A percentile compares a stretch with the other conserved stretches of the same genome.
phyloP scores from a whole-genome alignment of 2,329 filamentous ascomycete genomes.

The Penicillium frequentans region DNA sequence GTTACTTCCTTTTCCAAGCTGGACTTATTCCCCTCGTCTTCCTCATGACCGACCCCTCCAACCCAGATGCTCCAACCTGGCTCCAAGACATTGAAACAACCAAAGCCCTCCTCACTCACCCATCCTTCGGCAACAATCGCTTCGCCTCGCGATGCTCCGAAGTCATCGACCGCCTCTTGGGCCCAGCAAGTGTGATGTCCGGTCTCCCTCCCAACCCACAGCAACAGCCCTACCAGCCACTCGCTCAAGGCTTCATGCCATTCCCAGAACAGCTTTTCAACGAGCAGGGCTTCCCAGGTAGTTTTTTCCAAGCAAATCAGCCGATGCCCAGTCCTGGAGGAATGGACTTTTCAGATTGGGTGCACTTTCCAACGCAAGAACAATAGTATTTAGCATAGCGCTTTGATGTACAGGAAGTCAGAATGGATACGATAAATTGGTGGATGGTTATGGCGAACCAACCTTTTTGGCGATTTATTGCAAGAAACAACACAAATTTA shows the following conservation, averaged over 20 bases:
- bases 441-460: neutral
- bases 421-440: conserved; percentile 1
- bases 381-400: conserved; percentile 10
- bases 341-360: conserved; percentile 44
- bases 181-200: conserved; percentile 23
- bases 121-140: conserved; percentile 39
- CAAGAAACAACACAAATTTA: neutral
- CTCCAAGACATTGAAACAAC: conserved; percentile 43
- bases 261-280: conserved; percentile 39
- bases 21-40: conserved; percentile 46
- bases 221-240: conserved; percentile 14
- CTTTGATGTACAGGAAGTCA: neutral
- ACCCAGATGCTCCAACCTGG: conserved; percentile 36
- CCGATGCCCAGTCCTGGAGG: conserved; percentile 27
- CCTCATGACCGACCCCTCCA: conserved; percentile 43
- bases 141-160: conserved; percentile 42
- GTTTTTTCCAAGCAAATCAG: conserved; percentile 36
- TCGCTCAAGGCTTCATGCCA: conserved; percentile 35
- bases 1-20: conserved; percentile 49
- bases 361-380: conserved; percentile 34
- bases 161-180: conserved; percentile 38
- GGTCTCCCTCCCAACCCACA: conserved; percentile 9
- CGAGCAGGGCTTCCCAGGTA: conserved; percentile 34
- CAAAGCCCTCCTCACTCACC: conserved; percentile 40
- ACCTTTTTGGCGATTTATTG: too few relatives aligned